Conservation (phyloP, 129 eudicot species). For the Escallonia rubra region DNA sequence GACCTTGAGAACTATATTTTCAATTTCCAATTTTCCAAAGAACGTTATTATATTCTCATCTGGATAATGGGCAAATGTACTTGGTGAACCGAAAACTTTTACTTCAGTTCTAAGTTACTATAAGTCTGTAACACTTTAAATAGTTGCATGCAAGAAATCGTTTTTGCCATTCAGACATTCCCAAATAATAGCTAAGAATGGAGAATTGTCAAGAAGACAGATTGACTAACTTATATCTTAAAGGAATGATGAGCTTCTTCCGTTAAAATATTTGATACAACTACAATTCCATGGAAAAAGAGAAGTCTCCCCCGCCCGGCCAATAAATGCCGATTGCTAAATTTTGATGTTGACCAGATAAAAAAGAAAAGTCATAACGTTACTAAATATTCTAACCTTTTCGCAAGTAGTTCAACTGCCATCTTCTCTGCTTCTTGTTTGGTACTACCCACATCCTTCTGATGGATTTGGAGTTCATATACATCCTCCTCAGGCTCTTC, state of each 20-base stretch:
- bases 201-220: neutral
- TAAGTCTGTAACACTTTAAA: too few relatives aligned
- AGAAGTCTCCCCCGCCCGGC: too few relatives aligned
- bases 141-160: neutral
- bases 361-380: neutral
- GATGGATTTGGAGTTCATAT: conserved; percentile 19
- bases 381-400: conserved; percentile 37
- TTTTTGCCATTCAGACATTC: neutral
- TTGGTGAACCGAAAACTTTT: too few relatives aligned
- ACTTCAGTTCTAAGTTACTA: too few relatives aligned
- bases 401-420: conserved; percentile 49
- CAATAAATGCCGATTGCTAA: neutral
- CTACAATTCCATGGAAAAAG: neutral
- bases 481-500: conserved; percentile 35
- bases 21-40: too few relatives aligned
- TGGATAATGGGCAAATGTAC: too few relatives aligned
- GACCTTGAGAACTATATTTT: too few relatives aligned
- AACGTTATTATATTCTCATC: too few relatives aligned
- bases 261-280: neutral
- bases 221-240: neutral
- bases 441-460: conserved; percentile 21
- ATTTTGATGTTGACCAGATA: neutral
- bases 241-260: neutral
- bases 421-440: conserved; percentile 48
- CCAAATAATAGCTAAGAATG: too few relatives aligned